Evolutionary conservation across 2,329 filamentous ascomycete species (phyloP).

Genomic region (Calonectria pseudoturangicola): DNA sequence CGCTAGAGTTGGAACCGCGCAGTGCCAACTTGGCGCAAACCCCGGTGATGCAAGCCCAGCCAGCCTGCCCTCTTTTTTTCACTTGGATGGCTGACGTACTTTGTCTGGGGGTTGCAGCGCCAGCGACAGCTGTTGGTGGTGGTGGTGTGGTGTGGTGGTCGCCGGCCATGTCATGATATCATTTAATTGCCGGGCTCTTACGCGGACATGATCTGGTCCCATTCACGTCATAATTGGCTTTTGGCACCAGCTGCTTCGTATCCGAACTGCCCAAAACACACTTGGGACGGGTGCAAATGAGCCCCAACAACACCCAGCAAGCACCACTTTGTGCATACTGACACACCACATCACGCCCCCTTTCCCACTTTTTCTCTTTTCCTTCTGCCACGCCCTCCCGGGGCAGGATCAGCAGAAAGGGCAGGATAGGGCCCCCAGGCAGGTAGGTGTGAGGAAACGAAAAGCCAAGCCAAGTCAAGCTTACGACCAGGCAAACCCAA

Average conservation of each 20-base stretch:
- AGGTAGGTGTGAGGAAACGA: background rate
- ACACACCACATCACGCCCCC: slow-evolving; percentile 1
- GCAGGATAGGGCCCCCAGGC: background rate
- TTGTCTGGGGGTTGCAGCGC: too few relatives aligned
- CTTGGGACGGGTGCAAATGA: slow-evolving; percentile 1
- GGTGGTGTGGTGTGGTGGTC: too few relatives aligned
- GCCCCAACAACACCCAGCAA: background rate
- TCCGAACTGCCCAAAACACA: slow-evolving; percentile 16
- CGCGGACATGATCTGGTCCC: background rate
- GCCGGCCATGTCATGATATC: background rate
- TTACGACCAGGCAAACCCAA: background rate
- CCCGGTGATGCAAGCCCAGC: too few relatives aligned
- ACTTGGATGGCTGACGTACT: too few relatives aligned
- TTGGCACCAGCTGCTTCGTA: background rate
- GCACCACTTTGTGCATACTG: background rate
- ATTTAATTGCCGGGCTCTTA: background rate
- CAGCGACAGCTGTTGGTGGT: too few relatives aligned
- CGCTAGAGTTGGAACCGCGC: background rate
- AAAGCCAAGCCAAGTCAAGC: slow-evolving; percentile 13
- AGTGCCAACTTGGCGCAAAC: background rate
- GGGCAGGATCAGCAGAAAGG: background rate
- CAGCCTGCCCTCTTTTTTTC: too few relatives aligned
- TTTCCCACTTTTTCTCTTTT: background rate
- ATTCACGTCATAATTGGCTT: background rate
- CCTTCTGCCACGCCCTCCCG: background rate